Evolutionary conservation across 2,329 filamentous ascomycete genomes (phyloP).

Genomic region (Trichoderma sp.): DNA sequence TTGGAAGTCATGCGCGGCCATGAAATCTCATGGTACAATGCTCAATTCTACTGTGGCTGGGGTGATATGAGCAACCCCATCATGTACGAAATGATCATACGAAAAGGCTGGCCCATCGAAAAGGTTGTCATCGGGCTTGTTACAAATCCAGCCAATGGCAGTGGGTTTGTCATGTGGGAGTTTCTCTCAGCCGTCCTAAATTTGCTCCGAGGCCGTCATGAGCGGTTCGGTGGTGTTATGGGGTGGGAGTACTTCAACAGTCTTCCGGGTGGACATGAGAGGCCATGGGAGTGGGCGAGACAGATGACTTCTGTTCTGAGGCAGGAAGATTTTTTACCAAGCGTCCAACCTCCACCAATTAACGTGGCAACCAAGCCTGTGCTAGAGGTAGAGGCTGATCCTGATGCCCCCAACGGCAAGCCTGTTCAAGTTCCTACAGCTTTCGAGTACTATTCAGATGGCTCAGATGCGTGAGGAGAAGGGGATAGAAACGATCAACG

Average conservation of each 20-base stretch:
- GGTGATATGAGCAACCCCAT: conserved; percentile 51
- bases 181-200: conserved; percentile 45
- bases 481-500: too few relatives aligned
- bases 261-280: conserved; percentile 57
- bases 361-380: not conserved
- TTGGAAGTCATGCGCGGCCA: conserved; percentile 65
- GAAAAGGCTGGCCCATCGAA: conserved; percentile 66
- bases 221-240: conserved; percentile 80
- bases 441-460: conserved; percentile 38
- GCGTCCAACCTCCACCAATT: not conserved
- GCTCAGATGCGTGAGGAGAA: not conserved
- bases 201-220: conserved; percentile 49
- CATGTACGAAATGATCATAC: conserved; percentile 51
- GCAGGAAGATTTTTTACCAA: conserved; percentile 25
- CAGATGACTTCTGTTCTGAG: conserved; percentile 55
- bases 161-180: conserved; percentile 48
- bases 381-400: conserved; percentile 26
- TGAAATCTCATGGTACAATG: conserved; percentile 81
- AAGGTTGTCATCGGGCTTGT: conserved; percentile 79
- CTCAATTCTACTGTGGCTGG: conserved; percentile 93
- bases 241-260: conserved; percentile 96
- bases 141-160: conserved; percentile 72
- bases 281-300: conserved; percentile 76
- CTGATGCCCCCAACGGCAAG: conserved; percentile 28
- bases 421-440: conserved; percentile 29